Conservation (phyloP, 352 stramenopile genomes). For the Pythium oligandrum region DNA sequence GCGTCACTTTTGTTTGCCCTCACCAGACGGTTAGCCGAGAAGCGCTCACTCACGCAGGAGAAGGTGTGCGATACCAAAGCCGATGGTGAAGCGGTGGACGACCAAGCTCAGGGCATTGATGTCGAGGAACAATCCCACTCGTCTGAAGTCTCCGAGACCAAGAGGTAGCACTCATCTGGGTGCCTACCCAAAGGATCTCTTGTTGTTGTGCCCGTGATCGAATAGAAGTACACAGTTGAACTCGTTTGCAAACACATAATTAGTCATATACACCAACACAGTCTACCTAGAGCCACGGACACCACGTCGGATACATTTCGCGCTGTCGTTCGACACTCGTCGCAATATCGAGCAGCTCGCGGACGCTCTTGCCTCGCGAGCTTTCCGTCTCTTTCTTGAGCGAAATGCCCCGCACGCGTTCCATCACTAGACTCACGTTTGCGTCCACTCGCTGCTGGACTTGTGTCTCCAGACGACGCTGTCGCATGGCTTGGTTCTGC, state of each 20-base stretch:
- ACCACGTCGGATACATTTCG: constrained; percentile 88
- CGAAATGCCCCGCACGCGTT: constrained; percentile 71
- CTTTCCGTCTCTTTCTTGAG: constrained; percentile 70
- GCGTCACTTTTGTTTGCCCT: constrained; percentile 51
- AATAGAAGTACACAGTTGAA: too few relatives aligned
- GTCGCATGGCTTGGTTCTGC: constrained; percentile 16
- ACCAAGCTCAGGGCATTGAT: too few relatives aligned
- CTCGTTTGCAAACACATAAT: too few relatives aligned
- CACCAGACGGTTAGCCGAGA: constrained; percentile 24
- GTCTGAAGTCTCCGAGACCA: too few relatives aligned
- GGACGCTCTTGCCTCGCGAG: constrained; percentile 65
- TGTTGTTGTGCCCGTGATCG: too few relatives aligned
- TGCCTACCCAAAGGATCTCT: too few relatives aligned
- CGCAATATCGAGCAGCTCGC: constrained; percentile 77
- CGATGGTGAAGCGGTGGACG: too few relatives aligned
- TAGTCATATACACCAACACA: too few relatives aligned
- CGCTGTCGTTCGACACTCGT: constrained; percentile 74
- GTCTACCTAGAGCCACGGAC: constrained; percentile 65
- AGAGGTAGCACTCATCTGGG: too few relatives aligned
- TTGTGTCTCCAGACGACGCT: constrained; percentile 68
- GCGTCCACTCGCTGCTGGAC: constrained; percentile 83
- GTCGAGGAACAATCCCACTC: too few relatives aligned
- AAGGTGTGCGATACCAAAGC: constrained; percentile 1
- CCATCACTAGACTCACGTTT: constrained; percentile 80
- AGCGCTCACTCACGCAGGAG: constrained; percentile 9